These are phyloP conservation scores for Fusarium bulbicola DNA, from an alignment of 2,329 filamentous ascomycete species.

Conservation along the genomic window DNA sequence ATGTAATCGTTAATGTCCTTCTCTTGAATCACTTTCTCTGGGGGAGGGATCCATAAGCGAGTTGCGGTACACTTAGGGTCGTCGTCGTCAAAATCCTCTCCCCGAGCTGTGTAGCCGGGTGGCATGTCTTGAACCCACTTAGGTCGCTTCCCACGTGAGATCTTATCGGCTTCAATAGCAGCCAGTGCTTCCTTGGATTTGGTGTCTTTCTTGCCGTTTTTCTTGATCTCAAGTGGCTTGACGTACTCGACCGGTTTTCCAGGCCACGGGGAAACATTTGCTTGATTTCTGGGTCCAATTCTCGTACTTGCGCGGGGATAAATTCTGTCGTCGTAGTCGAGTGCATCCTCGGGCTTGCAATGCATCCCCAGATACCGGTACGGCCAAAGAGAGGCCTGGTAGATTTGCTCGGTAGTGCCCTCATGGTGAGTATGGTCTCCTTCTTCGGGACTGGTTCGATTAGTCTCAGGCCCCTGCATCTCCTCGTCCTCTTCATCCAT, in stretches of 20 bases:
- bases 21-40: slow-evolving; percentile 59
- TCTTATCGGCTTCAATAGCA: slow-evolving; percentile 82
- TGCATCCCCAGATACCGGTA: slow-evolving; percentile 96
- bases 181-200: slow-evolving; percentile 85
- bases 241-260: slow-evolving; percentile 90
- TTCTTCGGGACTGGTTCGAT: slow-evolving; percentile 70
- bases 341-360: slow-evolving; percentile 91
- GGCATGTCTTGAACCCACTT: slow-evolving; percentile 96
- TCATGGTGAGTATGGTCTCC: slow-evolving; percentile 64
- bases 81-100: slow-evolving; percentile 77
- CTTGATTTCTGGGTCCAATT: slow-evolving; percentile 90
- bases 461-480: slow-evolving; percentile 64
- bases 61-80: slow-evolving; percentile 80
- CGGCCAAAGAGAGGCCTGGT: slow-evolving; percentile 93
- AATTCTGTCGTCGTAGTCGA: slow-evolving; percentile 97
- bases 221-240: slow-evolving; percentile 87
- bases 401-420: slow-evolving; percentile 85
- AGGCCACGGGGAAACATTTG: slow-evolving; percentile 84
- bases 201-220: slow-evolving; percentile 78
- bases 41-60: slow-evolving; percentile 80
- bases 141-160: slow-evolving; percentile 80
- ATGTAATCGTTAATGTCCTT: slow-evolving; percentile 81
- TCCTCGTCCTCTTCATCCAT: slow-evolving; percentile 78
- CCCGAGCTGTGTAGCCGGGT: slow-evolving; percentile 82
- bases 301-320: slow-evolving; percentile 95